phyloP scores from a whole-genome alignment of 345 rosid species.

The Dipteronia dyeriana region DNA sequence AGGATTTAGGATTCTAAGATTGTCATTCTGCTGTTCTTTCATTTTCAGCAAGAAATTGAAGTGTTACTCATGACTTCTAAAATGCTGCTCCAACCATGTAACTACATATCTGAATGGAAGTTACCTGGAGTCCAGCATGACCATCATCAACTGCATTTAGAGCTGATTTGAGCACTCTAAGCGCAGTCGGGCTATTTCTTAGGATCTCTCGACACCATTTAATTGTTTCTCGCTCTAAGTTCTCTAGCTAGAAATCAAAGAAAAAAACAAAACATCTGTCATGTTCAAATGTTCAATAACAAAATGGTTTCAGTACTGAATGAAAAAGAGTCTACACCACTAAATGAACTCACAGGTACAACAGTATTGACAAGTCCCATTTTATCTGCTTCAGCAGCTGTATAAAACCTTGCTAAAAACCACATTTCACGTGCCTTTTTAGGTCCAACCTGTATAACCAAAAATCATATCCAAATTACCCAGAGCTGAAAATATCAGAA shows the following conservation, averaged over 20 bases:
- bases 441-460: constrained; percentile 67
- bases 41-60: not conserved
- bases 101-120: not conserved
- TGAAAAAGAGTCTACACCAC: not conserved
- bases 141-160: constrained; percentile 95
- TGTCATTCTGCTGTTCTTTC: not conserved
- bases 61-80: not conserved
- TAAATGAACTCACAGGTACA: constrained; percentile 64
- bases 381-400: constrained; percentile 85
- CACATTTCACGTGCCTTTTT: constrained; percentile 97
- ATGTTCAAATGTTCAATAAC: not conserved
- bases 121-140: constrained; percentile 90
- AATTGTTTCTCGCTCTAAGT: constrained; percentile 81
- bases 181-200: constrained; percentile 89
- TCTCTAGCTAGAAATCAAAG: constrained; percentile 51
- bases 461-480: constrained; percentile 9
- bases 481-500: not conserved
- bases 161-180: constrained; percentile 86
- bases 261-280: not conserved
- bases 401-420: constrained; percentile 85
- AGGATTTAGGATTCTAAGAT: not conserved
- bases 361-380: constrained; percentile 94
- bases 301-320: not conserved
- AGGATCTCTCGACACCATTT: constrained; percentile 91
- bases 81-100: not conserved